phyloP scores from a whole-genome alignment of 2,329 filamentous ascomycete species.

The Clarireedia monteithiana region DNA sequence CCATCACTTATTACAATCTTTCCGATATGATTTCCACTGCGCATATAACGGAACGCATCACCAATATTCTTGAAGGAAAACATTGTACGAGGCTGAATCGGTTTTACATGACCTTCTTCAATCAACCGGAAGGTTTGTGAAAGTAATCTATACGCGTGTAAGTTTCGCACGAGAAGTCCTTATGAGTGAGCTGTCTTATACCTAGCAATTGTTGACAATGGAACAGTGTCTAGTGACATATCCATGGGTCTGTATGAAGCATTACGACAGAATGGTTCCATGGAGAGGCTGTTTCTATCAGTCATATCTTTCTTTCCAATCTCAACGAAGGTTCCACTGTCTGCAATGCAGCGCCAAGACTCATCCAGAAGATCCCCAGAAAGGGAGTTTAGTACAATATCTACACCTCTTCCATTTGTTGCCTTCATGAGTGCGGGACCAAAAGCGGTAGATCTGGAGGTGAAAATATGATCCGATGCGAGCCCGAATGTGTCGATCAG shows the following conservation, averaged over 20 bases:
- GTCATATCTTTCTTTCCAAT: slow-evolving; percentile 18
- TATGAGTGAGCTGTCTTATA: not conserved
- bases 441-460: not conserved
- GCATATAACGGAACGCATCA: slow-evolving; percentile 26
- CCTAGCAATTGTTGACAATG: not conserved
- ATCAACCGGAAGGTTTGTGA: not conserved
- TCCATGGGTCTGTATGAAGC: slow-evolving; percentile 14
- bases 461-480: not conserved
- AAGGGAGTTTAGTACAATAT: slow-evolving; percentile 29
- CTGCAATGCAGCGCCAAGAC: slow-evolving; percentile 29
- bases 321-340: slow-evolving; percentile 26
- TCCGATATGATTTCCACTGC: slow-evolving; percentile 35
- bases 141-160: slow-evolving; percentile 7
- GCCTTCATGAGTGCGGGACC: not conserved
- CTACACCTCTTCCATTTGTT: not conserved
- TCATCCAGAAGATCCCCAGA: slow-evolving; percentile 24
- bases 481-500: not conserved
- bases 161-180: not conserved
- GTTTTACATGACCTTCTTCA: slow-evolving; percentile 11
- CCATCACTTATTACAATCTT: slow-evolving; percentile 31
- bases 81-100: slow-evolving; percentile 12
- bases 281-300: slow-evolving; percentile 10
- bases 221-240: slow-evolving; percentile 10
- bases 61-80: slow-evolving; percentile 25
- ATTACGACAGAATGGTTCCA: slow-evolving; percentile 18